Percentiles rank a stretch among this genome's conserved stretches.
Evolutionary conservation across 805 yeast genomes (phyloP).

Genomic region (Cyberlindnera americana): DNA sequence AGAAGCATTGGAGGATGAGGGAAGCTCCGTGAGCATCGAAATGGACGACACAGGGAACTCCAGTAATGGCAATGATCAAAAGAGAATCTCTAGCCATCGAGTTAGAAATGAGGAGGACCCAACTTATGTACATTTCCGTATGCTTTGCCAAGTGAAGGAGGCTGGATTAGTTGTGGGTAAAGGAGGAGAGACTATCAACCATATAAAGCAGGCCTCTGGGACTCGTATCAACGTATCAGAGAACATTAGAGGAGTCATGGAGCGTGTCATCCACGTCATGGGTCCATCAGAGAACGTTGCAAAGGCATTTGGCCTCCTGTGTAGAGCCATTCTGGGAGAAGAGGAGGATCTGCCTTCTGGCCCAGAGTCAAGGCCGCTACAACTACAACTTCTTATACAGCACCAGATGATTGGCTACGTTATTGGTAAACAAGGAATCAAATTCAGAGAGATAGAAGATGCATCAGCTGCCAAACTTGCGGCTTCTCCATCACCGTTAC

Average conservation of each 20-base stretch:
- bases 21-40: slow-evolving; percentile 3
- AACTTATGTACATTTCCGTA: slow-evolving; percentile 62
- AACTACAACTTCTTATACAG: slow-evolving; percentile 64
- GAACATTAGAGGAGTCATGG: slow-evolving; percentile 66
- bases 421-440: slow-evolving; percentile 72
- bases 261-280: slow-evolving; percentile 67
- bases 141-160: slow-evolving; percentile 72
- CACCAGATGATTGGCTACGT: slow-evolving; percentile 77
- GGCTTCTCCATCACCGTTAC: slow-evolving; percentile 70
- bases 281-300: slow-evolving; percentile 80
- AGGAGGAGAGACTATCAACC: slow-evolving; percentile 71
- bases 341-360: slow-evolving; percentile 62
- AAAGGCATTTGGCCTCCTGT: slow-evolving; percentile 72
- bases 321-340: slow-evolving; percentile 63
- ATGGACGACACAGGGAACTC: slow-evolving; percentile 10
- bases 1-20: slow-evolving; percentile 41
- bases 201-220: slow-evolving; percentile 57
- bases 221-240: slow-evolving; percentile 71
- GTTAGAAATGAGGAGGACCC: slow-evolving; percentile 45
- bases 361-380: slow-evolving; percentile 49
- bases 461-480: slow-evolving; percentile 71
- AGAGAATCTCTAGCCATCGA: slow-evolving; percentile 21
- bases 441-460: slow-evolving; percentile 78
- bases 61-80: slow-evolving; percentile 2
- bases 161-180: slow-evolving; percentile 76